A percentile compares a stretch with the other conserved stretches of the same genome.
Conservation (phyloP, 2,329 filamentous ascomycete species). For the Didymella segeticola region DNA sequence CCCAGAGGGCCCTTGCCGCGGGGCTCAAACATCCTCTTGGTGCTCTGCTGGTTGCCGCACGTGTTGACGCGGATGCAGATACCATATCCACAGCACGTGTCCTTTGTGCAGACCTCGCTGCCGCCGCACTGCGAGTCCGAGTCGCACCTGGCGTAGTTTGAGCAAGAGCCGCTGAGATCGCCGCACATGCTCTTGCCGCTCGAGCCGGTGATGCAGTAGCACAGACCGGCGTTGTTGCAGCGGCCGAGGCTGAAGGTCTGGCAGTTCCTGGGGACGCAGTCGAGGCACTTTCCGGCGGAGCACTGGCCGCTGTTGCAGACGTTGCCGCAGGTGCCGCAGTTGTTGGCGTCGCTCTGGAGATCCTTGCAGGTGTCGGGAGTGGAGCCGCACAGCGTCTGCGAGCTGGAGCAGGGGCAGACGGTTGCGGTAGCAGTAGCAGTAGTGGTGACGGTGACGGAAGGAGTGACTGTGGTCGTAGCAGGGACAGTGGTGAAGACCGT, state of each 20-base stretch:
- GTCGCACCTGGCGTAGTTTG: not conserved
- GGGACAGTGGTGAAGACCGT: constrained; percentile 8
- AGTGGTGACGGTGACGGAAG: constrained; percentile 10
- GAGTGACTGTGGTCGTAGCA: constrained; percentile 10
- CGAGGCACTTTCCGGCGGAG: constrained; percentile 1
- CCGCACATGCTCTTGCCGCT: not conserved
- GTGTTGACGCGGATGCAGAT: constrained; percentile 8
- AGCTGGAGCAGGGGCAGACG: constrained; percentile 13
- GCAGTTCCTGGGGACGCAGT: constrained; percentile 1
- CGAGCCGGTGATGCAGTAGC: not conserved
- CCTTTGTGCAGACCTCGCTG: constrained; percentile 2
- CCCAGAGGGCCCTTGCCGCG: not conserved
- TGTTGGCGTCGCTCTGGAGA: constrained; percentile 12
- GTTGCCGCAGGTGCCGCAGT: constrained; percentile 19
- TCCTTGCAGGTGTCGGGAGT: constrained; percentile 14
- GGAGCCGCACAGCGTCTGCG: constrained; percentile 7
- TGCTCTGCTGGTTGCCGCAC: not conserved
- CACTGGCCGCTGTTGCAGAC: constrained; percentile 6
- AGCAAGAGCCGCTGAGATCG: not conserved
- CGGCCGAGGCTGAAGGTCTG: not conserved
- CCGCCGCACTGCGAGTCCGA: not conserved
- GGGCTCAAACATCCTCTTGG: constrained; percentile 6
- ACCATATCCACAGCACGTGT: constrained; percentile 8
- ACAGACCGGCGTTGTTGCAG: not conserved
- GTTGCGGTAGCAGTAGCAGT: constrained; percentile 15